phyloP scores from a whole-genome alignment of 2,329 filamentous ascomycete genomes.

The Knoxdaviesia proteae region DNA sequence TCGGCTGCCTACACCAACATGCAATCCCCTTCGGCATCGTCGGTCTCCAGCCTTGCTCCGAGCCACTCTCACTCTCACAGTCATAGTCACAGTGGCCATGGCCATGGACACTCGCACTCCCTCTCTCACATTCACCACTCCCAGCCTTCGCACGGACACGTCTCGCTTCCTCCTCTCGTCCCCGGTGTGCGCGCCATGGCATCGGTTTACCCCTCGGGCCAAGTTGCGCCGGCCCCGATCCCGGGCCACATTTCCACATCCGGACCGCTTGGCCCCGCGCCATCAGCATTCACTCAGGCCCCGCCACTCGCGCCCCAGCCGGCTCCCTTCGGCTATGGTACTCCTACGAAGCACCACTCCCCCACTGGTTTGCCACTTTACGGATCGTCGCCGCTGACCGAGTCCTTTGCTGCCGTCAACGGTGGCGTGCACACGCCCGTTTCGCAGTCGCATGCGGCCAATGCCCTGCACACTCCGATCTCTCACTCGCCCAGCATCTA shows the following conservation, averaged over 20 bases:
- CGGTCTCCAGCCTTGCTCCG: too few relatives aligned
- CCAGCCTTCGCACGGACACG: slow-evolving; percentile 4
- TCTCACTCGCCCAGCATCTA: slow-evolving; percentile 76
- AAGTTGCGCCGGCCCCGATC: neutral
- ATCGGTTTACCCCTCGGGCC: slow-evolving; percentile 42
- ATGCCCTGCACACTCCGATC: slow-evolving; percentile 31
- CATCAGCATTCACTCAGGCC: slow-evolving; percentile 5
- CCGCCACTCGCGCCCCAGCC: slow-evolving; percentile 4
- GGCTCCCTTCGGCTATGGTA: slow-evolving; percentile 16
- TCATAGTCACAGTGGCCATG: too few relatives aligned
- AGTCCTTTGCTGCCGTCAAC: slow-evolving; percentile 26
- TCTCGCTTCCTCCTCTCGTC: slow-evolving; percentile 42
- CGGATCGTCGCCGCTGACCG: slow-evolving; percentile 49
- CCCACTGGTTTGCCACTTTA: slow-evolving; percentile 19
- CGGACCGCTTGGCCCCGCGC: slow-evolving; percentile 14
- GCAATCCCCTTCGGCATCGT: too few relatives aligned
- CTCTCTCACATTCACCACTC: too few relatives aligned
- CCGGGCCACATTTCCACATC: slow-evolving; percentile 16
- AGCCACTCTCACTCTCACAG: too few relatives aligned
- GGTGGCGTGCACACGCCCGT: slow-evolving; percentile 34
- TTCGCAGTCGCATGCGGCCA: neutral
- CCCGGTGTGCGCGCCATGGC: slow-evolving; percentile 51
- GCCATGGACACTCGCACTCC: too few relatives aligned
- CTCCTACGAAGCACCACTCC: slow-evolving; percentile 31
- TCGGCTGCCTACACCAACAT: too few relatives aligned